Conservation (phyloP, 345 rosid species). For the Camelina neglecta region DNA sequence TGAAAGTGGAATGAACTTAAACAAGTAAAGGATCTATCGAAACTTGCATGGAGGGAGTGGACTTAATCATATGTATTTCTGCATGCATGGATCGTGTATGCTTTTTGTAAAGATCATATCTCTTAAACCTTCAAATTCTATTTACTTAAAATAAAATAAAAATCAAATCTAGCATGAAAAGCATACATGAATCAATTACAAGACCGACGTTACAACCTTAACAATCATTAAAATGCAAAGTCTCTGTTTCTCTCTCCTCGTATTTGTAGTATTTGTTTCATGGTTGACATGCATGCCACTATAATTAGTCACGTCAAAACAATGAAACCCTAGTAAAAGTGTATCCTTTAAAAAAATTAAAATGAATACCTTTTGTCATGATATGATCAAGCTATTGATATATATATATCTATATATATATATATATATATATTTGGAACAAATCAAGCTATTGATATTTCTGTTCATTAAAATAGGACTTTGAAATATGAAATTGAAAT, state of each 20-base stretch:
- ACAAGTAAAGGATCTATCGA: conserved; percentile 28
- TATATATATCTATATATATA: not conserved
- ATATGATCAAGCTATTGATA: conserved; percentile 20
- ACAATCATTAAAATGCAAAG: conserved; percentile 16
- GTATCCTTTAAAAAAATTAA: not conserved
- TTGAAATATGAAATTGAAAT: no score
- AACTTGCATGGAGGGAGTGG: conserved; percentile 40
- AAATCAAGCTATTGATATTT: no score
- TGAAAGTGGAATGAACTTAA: not conserved
- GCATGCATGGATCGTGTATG: conserved; percentile 44
- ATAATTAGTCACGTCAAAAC: conserved; percentile 43
- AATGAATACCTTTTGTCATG: conserved; percentile 22
- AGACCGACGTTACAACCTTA: conserved; percentile 32
- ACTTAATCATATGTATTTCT: conserved; percentile 38
- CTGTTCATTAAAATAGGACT: no score
- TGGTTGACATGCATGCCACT: conserved; percentile 44
- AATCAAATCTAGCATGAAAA: conserved; percentile 30
- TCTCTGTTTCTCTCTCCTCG: conserved; percentile 27
- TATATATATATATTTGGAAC: not conserved
- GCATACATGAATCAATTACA: conserved; percentile 30
- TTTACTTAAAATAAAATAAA: conserved; percentile 25
- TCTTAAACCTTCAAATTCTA: conserved; percentile 31
- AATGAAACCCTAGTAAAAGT: conserved; percentile 32
- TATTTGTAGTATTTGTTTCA: conserved; percentile 27
- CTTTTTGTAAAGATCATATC: conserved; percentile 37